phyloP scores from a whole-genome alignment of 306 rosid species.

The Acacia crassicarpa region DNA sequence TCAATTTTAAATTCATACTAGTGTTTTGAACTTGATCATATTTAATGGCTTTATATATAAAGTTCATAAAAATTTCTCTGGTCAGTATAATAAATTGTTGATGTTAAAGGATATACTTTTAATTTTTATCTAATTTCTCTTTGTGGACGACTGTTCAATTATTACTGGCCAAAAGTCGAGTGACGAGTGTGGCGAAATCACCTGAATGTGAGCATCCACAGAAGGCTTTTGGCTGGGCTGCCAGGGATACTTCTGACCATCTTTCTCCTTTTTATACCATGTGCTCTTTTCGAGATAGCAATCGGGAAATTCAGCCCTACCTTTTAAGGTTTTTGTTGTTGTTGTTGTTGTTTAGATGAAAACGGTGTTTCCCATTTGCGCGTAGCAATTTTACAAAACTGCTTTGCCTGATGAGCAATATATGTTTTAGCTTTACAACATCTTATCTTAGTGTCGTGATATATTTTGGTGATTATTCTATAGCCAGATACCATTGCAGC shows the following conservation, averaged over 20 bases:
- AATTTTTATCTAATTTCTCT: too few species aligned
- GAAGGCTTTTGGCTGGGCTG: slow-evolving; percentile 57
- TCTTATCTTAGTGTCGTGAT: too few species aligned
- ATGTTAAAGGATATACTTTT: too few species aligned
- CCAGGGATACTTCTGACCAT: slow-evolving; percentile 41
- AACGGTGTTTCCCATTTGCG: neutral
- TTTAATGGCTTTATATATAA: too few species aligned
- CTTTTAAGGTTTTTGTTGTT: neutral
- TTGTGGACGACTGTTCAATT: too few species aligned
- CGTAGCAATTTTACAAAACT: neutral
- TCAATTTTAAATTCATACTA: too few species aligned
- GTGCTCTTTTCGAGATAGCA: neutral
- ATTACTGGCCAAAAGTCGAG: neutral
- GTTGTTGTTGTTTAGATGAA: neutral
- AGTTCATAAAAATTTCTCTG: too few species aligned
- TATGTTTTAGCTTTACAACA: neutral
- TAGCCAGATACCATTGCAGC: neutral
- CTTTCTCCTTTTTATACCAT: slow-evolving; percentile 41
- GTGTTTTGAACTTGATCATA: too few species aligned
- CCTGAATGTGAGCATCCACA: slow-evolving; percentile 31
- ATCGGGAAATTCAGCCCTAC: neutral
- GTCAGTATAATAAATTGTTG: too few species aligned
- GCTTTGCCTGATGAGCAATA: neutral
- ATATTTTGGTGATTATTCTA: neutral
- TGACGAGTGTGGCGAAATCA: slow-evolving; percentile 37